Evolutionary conservation across 768 basidiomycete genomes (phyloP).

Genomic region (Leccinum subtestaceum): DNA sequence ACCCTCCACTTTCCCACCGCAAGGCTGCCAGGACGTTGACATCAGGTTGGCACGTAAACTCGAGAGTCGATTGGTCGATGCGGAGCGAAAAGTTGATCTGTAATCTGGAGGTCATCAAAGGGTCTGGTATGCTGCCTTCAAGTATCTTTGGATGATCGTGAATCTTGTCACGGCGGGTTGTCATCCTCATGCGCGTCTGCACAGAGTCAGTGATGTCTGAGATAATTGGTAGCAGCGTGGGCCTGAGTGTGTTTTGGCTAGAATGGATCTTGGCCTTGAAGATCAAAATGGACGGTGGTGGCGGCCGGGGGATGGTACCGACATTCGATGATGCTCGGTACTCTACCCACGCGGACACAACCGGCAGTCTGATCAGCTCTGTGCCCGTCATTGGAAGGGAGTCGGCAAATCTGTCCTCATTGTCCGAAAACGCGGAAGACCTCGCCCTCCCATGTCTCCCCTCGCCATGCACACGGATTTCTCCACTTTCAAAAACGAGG

Average conservation of each 20-base stretch:
- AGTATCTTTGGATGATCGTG: constrained; percentile 11
- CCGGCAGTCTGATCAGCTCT: constrained; percentile 71
- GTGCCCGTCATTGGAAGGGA: constrained; percentile 45
- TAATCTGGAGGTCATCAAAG: constrained; percentile 43
- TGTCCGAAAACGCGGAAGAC: constrained; percentile 38
- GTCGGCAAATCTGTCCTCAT: constrained; percentile 56
- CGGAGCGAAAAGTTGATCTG: constrained; percentile 84
- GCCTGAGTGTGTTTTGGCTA: constrained; percentile 80
- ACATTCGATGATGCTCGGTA: constrained; percentile 59
- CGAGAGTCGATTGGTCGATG: constrained; percentile 85
- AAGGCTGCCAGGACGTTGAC: constrained; percentile 89
- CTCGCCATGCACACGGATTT: constrained; percentile 68
- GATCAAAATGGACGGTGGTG: constrained; percentile 60
- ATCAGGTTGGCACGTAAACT: constrained; percentile 85
- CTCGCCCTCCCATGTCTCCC: constrained; percentile 39
- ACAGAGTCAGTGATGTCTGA: constrained; percentile 69
- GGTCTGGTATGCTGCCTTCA: constrained; percentile 9
- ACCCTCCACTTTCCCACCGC: constrained; percentile 94
- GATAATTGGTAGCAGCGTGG: constrained; percentile 82
- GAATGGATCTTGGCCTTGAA: constrained; percentile 89
- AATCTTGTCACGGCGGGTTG: constrained; percentile 31
- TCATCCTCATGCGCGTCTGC: constrained; percentile 64
- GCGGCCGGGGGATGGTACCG: constrained; percentile 32
- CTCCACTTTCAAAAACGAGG: constrained; percentile 80
- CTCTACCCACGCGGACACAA: constrained; percentile 79